A percentile compares a stretch with the other conserved stretches of the same genome.
Evolutionary conservation across 1,284 basidiomycete genomes (phyloP).

Genomic region (Coniophora puteana): DNA sequence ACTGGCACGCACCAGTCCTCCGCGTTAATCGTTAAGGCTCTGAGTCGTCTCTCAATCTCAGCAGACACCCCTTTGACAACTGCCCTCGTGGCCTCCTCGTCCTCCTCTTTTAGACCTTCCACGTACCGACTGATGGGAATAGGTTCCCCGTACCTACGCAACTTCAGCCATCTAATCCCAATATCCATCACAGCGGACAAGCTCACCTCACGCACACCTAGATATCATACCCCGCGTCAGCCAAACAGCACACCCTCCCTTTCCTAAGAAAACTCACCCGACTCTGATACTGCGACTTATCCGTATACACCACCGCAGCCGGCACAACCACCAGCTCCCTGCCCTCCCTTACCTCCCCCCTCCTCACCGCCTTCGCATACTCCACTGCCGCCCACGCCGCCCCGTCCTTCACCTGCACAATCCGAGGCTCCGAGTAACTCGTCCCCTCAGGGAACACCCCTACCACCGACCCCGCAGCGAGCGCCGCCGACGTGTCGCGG

Average conservation of each 20-base stretch:
- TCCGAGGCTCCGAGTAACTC: constrained; percentile 59
- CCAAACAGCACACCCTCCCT: constrained; percentile 34
- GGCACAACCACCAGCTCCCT: constrained; percentile 54
- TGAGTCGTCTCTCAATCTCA: constrained; percentile 49
- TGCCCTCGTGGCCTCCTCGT: constrained; percentile 40
- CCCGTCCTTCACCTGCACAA: constrained; percentile 72
- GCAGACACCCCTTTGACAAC: constrained; percentile 61
- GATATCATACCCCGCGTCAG: too few species aligned
- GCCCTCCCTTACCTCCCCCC: constrained; percentile 2
- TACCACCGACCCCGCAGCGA: constrained; percentile 56
- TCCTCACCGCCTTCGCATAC: constrained; percentile 48
- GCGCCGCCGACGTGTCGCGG: constrained; percentile 57
- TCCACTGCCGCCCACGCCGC: constrained; percentile 79
- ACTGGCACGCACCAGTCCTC: constrained; percentile 55
- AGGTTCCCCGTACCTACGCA: constrained; percentile 40
- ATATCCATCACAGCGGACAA: background rate
- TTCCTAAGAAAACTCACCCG: constrained; percentile 30
- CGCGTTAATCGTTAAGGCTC: constrained; percentile 63
- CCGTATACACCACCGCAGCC: constrained; percentile 69
- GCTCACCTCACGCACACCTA: constrained; percentile 10
- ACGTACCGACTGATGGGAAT: constrained; percentile 47
- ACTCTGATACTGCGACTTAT: constrained; percentile 69
- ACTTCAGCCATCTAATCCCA: background rate
- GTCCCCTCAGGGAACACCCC: constrained; percentile 78
- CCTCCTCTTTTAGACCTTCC: constrained; percentile 33